Evolutionary conservation across 345 rosid species (phyloP), one percentile per base, ranked within the genome.

Genomic region (Hevea brasiliensis): DNA sequence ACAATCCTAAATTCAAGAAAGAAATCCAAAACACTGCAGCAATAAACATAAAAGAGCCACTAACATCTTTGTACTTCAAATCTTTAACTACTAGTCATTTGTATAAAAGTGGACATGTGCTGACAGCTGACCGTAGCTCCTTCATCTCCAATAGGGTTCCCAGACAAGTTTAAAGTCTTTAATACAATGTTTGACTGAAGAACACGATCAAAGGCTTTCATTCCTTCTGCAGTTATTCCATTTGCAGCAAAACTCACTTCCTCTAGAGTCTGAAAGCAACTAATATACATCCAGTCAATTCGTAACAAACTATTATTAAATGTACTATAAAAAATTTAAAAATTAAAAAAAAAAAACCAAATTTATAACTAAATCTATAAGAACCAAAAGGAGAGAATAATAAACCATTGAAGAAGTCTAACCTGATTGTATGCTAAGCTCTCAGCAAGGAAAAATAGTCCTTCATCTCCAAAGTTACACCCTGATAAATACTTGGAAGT

Each of bases 181-280:
- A 94, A 74, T 15, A 71, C 77, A 77, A 88, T 73, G 85, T 90
- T 94, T 61, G 97, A 85, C 65, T 92, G 92, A 83, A 94, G 97
- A 78, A 94, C 89, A 56, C 88, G 87, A 42, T 94, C 95, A 51
- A 92, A 92, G 65, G 97, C 97, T 83, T 87, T 87, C 32, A 90
- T 73, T 76, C 98, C 98, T 69, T 87, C 84, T 7, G 95, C 89
- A 56, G 97, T 90, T 78, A 94, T 92, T 68, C 97, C 95, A 84
- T 92, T 90, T 72, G 97, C 93, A 78, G 97, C 96, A 89, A 94
- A 94, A 82, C 90, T 90, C 27, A 92, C 98, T 84, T 94, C 95
- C 84, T 89, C 97, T 70, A 87, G 79, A 72, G 83, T 84, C 98
- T 92, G 85, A 75, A 83, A 66, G 68, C 29, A 66, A 56, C 65